Evolutionary conservation across 2,329 filamentous ascomycete genomes (phyloP).

Genomic region (Hysterium pulicare): DNA sequence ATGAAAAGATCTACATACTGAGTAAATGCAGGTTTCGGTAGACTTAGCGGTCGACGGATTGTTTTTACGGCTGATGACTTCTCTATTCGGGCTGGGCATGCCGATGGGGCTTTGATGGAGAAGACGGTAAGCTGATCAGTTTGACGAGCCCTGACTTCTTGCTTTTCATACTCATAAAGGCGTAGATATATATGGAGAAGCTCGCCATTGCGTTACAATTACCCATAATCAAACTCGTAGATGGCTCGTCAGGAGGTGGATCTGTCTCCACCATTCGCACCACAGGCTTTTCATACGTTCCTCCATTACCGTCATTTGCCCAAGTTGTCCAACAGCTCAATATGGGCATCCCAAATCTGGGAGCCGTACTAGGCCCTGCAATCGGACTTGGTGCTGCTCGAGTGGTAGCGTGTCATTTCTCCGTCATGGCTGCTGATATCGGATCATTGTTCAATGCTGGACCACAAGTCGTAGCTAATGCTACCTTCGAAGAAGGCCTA

Average conservation of each 20-base stretch:
- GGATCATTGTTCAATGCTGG: constrained; percentile 63
- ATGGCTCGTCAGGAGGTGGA: constrained; percentile 61
- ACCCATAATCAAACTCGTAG: constrained; percentile 62
- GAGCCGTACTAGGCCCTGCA: constrained; percentile 61
- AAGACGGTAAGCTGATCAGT: constrained; percentile 44
- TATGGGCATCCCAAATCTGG: constrained; percentile 61
- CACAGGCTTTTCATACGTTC: constrained; percentile 58
- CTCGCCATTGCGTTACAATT: constrained; percentile 55
- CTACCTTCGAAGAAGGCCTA: constrained; percentile 63
- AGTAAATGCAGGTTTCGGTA: constrained; percentile 42
- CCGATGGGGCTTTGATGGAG: constrained; percentile 57
- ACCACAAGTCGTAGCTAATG: constrained; percentile 58
- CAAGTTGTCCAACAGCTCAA: constrained; percentile 58
- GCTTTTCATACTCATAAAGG: constrained; percentile 11
- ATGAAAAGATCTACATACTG: constrained; percentile 5
- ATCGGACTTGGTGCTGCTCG: constrained; percentile 62
- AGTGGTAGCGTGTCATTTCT: constrained; percentile 62
- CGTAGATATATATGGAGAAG: constrained; percentile 57
- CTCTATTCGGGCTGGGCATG: constrained; percentile 60
- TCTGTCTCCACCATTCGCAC: constrained; percentile 58
- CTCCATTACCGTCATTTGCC: constrained; percentile 52
- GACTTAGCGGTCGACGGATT: constrained; percentile 51
- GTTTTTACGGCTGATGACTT: constrained; percentile 65
- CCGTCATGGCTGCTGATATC: constrained; percentile 63
- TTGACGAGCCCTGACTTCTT: neutral